Percentiles rank a stretch among this genome's conserved stretches.
These are phyloP conservation scores for Ceratobasidium sp. DNA, from an alignment of 1,284 basidiomycete genomes.

Conservation along the genomic window DNA sequence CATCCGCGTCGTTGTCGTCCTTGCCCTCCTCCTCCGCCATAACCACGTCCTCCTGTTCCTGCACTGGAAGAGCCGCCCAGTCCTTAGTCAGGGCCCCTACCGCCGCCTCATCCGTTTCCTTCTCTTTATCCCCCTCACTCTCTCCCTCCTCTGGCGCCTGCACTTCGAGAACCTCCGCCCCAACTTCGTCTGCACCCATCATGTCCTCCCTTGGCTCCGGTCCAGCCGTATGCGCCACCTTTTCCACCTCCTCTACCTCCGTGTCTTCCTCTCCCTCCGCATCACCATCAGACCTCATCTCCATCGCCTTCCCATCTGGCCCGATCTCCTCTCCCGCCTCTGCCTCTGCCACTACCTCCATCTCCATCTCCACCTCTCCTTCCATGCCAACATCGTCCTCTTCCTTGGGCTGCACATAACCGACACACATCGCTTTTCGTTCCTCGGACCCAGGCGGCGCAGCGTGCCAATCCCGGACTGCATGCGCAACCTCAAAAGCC, in stretches of 20 bases:
- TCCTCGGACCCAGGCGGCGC: slow-evolving; percentile 68
- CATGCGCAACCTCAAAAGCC: slow-evolving; percentile 86
- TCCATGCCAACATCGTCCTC: not conserved
- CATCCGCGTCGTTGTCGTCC: slow-evolving; percentile 53
- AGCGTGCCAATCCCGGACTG: slow-evolving; percentile 89
- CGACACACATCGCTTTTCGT: slow-evolving; percentile 69
- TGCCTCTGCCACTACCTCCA: slow-evolving; percentile 50
- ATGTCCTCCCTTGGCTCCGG: slow-evolving; percentile 56
- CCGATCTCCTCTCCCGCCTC: slow-evolving; percentile 35
- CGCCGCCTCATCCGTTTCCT: slow-evolving; percentile 47
- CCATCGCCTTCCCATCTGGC: slow-evolving; percentile 50
- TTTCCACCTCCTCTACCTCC: slow-evolving; percentile 58
- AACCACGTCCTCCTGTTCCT: slow-evolving; percentile 52
- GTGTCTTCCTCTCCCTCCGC: slow-evolving; percentile 51
- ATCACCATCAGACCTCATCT: slow-evolving; percentile 46
- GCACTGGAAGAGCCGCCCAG: slow-evolving; percentile 51
- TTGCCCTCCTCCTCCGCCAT: slow-evolving; percentile 51
- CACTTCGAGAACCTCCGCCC: slow-evolving; percentile 57
- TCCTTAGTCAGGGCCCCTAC: slow-evolving; percentile 53
- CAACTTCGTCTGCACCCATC: slow-evolving; percentile 51
- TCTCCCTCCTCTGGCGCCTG: slow-evolving; percentile 52
- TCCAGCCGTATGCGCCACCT: slow-evolving; percentile 15
- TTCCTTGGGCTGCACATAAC: slow-evolving; percentile 47
- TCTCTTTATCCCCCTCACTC: slow-evolving; percentile 44
- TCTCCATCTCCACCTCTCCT: slow-evolving; percentile 47